Evolutionary conservation across 805 yeast genomes (phyloP), one percentile per base, ranked within the genome.

Genomic region (Brettanomyces nanus): DNA sequence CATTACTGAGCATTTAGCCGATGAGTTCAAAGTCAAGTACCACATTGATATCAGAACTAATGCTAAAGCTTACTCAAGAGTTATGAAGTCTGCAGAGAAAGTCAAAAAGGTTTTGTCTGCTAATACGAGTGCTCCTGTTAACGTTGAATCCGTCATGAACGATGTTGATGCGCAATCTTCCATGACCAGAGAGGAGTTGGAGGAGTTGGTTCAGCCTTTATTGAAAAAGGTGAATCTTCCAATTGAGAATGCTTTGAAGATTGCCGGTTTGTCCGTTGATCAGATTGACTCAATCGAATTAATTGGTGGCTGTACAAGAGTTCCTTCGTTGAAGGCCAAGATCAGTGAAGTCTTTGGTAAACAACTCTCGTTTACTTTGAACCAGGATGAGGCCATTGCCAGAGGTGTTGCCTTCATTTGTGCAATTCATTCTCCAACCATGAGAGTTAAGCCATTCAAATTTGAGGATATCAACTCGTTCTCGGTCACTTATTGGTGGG

Each of bases 321-420:
- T 92, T 49, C 99, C 99, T 61, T 68, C 84, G 39, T 71, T 92
- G 61, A 92, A 92, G 75, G 75, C 80, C 52, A 81, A 75, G 58
- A 73, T 92, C 52, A 52, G 82, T 52, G 84, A 80, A 59, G 71
- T 84, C 48, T 86, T 92, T 61, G 85, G 85, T 62, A 84, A 84
- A 69, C 80, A 70, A 54, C 72, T 92, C 60, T 85, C 96, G 29
- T 83, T 84, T 72, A 94, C 97, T 52, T 77, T 94, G 68, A 92
- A 92, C 76, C 97, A 89, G 71, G 99, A 92, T 62, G 99, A 92
- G 75, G 96, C 98, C 46, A 83, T 90, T 62, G 97, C 98, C 40
- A 85, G 90, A 66, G 99, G 99, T 72, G 95, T 95, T 55, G 96
- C 98, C 35, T 92, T 92, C 68, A 84, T 92, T 58, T 92, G 98